Evolutionary conservation across 805 yeast species (phyloP).

Genomic region (Candida peoriensis): DNA sequence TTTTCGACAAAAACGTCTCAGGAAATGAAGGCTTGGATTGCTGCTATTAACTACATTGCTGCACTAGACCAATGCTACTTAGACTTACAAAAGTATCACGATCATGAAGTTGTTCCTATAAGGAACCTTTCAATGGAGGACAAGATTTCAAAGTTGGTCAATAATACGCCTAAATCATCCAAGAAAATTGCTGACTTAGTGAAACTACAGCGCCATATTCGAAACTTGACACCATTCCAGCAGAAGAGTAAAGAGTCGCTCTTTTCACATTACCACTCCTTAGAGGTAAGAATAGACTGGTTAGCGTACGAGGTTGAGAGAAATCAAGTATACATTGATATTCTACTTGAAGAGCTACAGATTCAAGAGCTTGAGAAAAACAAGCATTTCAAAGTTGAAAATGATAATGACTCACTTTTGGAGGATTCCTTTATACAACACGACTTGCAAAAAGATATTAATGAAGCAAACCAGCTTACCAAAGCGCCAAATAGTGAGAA

Average conservation of each 20-base stretch:
- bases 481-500: no score
- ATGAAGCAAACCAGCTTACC: not conserved
- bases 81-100: conserved; percentile 10
- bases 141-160: conserved; percentile 30
- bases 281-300: conserved; percentile 53
- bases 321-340: conserved; percentile 34
- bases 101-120: conserved; percentile 23
- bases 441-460: not conserved
- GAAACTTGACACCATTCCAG: conserved; percentile 49
- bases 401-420: conserved; percentile 17
- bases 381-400: conserved; percentile 5
- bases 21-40: conserved; percentile 58
- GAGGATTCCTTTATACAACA: conserved; percentile 23
- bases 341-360: conserved; percentile 23
- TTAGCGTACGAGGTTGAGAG: conserved; percentile 49
- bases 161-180: conserved; percentile 29
- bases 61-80: conserved; percentile 37
- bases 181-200: conserved; percentile 34
- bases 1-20: conserved; percentile 38
- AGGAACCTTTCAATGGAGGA: conserved; percentile 26
- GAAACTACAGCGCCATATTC: conserved; percentile 33
- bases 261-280: conserved; percentile 37
- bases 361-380: not conserved
- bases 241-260: conserved; percentile 47
- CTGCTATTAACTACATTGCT: conserved; percentile 46